Conservation (phyloP, 345 rosid species). For the Raphanus raphanistrum region DNA sequence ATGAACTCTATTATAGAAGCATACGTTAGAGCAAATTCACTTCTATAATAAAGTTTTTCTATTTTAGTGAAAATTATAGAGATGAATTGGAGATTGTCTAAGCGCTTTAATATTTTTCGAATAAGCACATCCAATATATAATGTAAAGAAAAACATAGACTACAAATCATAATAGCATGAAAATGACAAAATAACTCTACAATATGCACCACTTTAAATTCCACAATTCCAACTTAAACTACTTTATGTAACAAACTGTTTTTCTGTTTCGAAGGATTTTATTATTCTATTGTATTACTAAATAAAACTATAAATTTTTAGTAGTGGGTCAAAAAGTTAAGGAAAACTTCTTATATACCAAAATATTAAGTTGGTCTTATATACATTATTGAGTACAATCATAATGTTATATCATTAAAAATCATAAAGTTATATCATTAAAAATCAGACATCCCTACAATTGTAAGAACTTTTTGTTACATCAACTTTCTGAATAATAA, state of each 20-base stretch:
- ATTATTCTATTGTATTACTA: neutral
- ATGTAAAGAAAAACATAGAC: neutral
- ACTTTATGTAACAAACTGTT: neutral
- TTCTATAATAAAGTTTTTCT: no score
- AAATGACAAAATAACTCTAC: neutral
- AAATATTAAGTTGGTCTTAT: neutral
- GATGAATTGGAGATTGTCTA: no score
- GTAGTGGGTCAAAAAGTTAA: neutral
- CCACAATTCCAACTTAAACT: neutral
- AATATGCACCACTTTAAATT: neutral
- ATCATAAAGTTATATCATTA: neutral
- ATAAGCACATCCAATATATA: neutral
- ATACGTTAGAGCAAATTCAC: no score
- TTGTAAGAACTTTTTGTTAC: slow-evolving; percentile 15
- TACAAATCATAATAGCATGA: neutral
- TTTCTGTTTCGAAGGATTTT: neutral
- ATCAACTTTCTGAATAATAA: slow-evolving; percentile 7
- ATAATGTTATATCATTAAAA: neutral
- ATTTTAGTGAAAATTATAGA: no score
- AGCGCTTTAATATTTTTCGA: no score
- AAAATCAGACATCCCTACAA: neutral
- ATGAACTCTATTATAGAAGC: no score
- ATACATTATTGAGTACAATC: slow-evolving; percentile 10
- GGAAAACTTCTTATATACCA: neutral
- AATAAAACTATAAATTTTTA: neutral